These are phyloP conservation scores for Colletotrichum sp. DNA, from an alignment of 2,329 filamentous ascomycete species.

Conservation along the genomic window DNA sequence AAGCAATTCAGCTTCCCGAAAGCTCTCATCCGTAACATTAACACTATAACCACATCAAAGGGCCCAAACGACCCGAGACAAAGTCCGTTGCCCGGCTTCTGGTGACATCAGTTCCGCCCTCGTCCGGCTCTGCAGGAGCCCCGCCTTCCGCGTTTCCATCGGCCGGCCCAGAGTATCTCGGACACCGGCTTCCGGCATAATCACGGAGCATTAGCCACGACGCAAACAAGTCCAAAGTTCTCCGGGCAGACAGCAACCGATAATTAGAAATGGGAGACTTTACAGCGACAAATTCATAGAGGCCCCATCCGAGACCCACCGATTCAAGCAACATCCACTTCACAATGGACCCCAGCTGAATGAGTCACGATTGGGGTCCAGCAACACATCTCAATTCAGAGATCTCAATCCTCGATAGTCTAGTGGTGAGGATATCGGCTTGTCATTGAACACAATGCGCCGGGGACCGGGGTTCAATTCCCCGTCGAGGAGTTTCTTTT, in stretches of 20 bases:
- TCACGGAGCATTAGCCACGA: rapidly evolving
- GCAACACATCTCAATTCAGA: neutral
- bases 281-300: neutral
- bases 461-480: conserved; percentile 8
- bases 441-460: neutral
- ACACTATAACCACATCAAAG: rapidly evolving
- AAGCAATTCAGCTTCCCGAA: neutral
- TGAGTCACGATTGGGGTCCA: neutral
- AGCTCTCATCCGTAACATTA: rapidly evolving
- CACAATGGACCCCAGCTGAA: neutral
- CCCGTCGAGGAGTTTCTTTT: neutral
- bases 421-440: conserved; percentile 17
- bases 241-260: rapidly evolving
- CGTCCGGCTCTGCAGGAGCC: neutral
- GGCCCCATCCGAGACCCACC: neutral
- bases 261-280: no score
- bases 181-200: neutral
- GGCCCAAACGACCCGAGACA: neutral
- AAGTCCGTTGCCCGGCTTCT: neutral
- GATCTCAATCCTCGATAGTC: neutral
- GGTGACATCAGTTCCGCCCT: neutral
- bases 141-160: neutral
- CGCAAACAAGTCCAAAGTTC: neutral
- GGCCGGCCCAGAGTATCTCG: neutral
- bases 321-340: neutral